These are phyloP conservation scores for Acmispon strigosus DNA, from an alignment of 306 rosid genomes.

Conservation along the genomic window DNA sequence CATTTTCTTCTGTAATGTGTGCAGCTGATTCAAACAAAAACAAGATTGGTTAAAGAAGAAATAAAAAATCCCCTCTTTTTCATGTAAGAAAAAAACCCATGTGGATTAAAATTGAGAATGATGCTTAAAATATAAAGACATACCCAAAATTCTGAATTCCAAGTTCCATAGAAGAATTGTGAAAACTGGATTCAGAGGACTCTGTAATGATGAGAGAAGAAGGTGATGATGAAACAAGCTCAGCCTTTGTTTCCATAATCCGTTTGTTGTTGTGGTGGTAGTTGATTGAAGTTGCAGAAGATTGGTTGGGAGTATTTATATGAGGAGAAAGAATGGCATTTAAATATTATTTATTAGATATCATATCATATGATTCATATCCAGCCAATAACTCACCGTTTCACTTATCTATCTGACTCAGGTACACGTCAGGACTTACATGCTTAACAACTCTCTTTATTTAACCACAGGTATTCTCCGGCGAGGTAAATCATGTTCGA, in stretches of 20 bases:
- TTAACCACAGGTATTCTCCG: too few species aligned
- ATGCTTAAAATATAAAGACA: neutral
- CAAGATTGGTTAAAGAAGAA: neutral
- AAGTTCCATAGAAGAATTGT: slow-evolving; percentile 12
- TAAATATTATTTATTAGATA: neutral
- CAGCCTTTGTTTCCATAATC: slow-evolving; percentile 8
- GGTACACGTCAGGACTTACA: neutral
- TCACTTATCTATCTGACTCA: neutral
- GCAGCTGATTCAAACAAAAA: slow-evolving; percentile 39
- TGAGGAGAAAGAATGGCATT: neutral
- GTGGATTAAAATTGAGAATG: neutral
- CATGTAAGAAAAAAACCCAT: neutral
- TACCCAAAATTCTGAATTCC: slow-evolving; percentile 45
- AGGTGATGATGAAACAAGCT: neutral
- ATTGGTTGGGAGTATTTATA: neutral
- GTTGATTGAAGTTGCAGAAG: neutral
- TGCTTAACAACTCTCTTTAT: too few species aligned
- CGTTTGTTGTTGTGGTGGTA: neutral
- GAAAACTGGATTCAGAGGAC: neutral
- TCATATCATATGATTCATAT: too few species aligned
- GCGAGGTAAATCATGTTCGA: too few species aligned
- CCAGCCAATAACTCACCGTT: too few species aligned
- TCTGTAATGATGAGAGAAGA: neutral
- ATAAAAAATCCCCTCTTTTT: neutral
- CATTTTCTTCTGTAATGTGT: slow-evolving; percentile 66